Evolutionary conservation across 1,284 basidiomycete species (phyloP), one percentile per base, ranked within the genome.

Genomic region (Microbotryomycetes sp.): DNA sequence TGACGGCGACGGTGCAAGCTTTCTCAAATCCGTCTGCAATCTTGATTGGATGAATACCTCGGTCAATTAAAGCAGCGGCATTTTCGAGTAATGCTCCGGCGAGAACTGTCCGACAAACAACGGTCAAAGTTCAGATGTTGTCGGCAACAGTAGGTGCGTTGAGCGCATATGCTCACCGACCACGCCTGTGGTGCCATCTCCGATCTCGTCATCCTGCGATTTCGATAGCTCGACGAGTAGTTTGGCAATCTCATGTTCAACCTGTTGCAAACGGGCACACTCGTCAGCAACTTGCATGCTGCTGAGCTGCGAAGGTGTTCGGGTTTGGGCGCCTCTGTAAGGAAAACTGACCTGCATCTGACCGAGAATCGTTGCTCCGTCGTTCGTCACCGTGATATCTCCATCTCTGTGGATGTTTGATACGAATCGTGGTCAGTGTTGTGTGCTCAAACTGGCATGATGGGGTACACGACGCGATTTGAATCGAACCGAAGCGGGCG

Each of bases 191-290:
- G 94, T 98, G 60, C 94, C 96, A 78, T 99, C 94, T 53, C 96
- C 94, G 76, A 99, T 96, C 80, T 99, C 94, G 77, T 97, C 93
- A 75, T 99, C 94, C 80, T 99, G 94, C 74, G 89, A 92, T 80
- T 93, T 93, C 54, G 90, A 93, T 50, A 97, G 81, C 76, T 98
- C 91, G 12, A 99, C 94, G 47, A 99, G 83, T 49, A 99, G 83
- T 79, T 96, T 97, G 63, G 94, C 94, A 74, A 98, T 94, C 78
- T 96, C 93, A 76, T 97, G 93, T 74, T 98, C 94, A 54, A 98
- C 92, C 78, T 97, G 46, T 68, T 70, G 73, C 72, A 61, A 72
- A 71, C 64, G 71, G 70, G 71, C 74, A 72, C 60, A 76, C 74
- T 28, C 74, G 74, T 16, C 46, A 51, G 50, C 54, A 47, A 59